Percentiles rank a stretch among this genome's conserved stretches.
Evolutionary conservation across 768 basidiomycete species (phyloP).

Genomic region (Pisolithus microcarpus): DNA sequence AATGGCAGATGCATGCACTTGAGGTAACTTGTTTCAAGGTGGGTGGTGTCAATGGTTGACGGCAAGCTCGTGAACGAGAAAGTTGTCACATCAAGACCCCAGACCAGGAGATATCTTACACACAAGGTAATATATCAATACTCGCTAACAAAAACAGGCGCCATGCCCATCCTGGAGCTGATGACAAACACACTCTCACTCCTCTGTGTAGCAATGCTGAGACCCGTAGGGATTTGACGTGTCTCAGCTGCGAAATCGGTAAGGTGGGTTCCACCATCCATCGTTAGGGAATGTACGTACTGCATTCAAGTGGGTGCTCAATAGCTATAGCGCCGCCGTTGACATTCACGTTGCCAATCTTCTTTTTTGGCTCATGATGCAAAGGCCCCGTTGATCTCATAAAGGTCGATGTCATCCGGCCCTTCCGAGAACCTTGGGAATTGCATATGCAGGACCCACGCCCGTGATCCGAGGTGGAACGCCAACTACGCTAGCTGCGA

Average conservation of each 20-base stretch:
- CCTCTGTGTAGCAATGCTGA: constrained; percentile 74
- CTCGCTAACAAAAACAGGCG: constrained; percentile 79
- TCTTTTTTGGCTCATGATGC: constrained; percentile 71
- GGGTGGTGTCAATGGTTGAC: too few species aligned
- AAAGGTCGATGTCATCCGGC: constrained; percentile 82
- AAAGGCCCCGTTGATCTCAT: constrained; percentile 58
- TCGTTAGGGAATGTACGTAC: constrained; percentile 36
- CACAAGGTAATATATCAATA: constrained; percentile 35
- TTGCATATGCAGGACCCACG: constrained; percentile 84
- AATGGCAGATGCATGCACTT: too few species aligned
- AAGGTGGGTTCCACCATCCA: constrained; percentile 1
- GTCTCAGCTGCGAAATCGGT: constrained; percentile 53
- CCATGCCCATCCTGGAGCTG: constrained; percentile 88
- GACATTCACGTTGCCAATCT: constrained; percentile 77
- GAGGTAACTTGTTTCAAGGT: too few species aligned
- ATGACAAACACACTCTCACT: constrained; percentile 60
- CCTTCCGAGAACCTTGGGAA: constrained; percentile 65
- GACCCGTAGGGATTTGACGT: constrained; percentile 79
- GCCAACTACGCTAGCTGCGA: constrained; percentile 59
- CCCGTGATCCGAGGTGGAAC: constrained; percentile 89
- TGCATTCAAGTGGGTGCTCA: constrained; percentile 83
- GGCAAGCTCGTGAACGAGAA: too few species aligned
- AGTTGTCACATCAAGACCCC: too few species aligned
- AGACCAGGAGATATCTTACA: neutral
- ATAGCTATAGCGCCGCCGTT: constrained; percentile 87